Conservation (phyloP, 2,329 filamentous ascomycete species). For the Pleoardoris graminearum region DNA sequence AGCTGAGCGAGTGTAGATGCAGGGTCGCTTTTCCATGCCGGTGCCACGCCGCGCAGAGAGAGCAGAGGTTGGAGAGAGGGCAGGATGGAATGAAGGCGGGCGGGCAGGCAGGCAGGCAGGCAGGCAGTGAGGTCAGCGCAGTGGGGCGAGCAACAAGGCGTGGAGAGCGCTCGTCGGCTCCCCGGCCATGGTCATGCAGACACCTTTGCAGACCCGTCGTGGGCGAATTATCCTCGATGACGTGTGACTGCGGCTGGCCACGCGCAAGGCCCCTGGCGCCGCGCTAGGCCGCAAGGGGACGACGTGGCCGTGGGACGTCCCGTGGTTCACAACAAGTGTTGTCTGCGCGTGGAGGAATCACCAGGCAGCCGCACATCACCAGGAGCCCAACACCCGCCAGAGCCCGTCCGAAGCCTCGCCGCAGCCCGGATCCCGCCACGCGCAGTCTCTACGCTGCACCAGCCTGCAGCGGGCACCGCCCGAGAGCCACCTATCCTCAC, state of each 20-base stretch:
- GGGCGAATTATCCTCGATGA: conserved; percentile 7
- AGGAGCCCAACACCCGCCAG: neutral
- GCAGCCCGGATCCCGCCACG: too few species aligned
- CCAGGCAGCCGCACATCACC: neutral
- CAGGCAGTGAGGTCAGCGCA: neutral
- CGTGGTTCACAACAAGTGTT: neutral
- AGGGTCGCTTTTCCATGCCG: neutral
- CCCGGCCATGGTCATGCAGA: conserved; percentile 2
- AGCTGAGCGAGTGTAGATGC: neutral
- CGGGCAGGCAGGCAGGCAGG: neutral
- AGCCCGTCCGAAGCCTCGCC: neutral
- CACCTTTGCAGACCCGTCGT: neutral
- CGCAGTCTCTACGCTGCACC: conserved; percentile 1
- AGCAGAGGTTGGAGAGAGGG: neutral
- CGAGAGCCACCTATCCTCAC: conserved; percentile 17
- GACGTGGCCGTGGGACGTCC: neutral
- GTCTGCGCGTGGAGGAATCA: conserved; percentile 2
- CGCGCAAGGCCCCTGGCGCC: neutral
- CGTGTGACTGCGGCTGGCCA: conserved; percentile 8
- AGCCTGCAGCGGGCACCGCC: neutral
- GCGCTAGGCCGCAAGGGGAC: conserved; percentile 1
- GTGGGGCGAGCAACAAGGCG: neutral
- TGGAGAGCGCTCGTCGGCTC: neutral
- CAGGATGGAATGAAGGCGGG: neutral
- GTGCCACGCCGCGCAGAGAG: neutral